Conservation (phyloP, 495 filamentous ascomycete species). For the Mytilinidion resinicola region DNA sequence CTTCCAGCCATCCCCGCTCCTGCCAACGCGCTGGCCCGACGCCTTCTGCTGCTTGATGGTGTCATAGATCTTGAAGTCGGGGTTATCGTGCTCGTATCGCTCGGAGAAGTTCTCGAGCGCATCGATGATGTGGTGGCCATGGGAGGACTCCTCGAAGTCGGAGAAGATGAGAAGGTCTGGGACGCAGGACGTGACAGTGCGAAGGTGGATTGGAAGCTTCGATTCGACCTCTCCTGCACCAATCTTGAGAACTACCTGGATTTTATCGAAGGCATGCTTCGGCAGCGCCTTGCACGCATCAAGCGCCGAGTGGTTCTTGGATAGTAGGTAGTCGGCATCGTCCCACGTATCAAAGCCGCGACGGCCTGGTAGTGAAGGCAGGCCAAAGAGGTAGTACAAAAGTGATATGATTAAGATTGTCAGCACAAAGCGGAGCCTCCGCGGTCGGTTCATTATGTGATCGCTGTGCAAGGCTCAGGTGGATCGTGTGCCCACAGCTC, state of each 20-base stretch:
- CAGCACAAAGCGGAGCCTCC: not conserved
- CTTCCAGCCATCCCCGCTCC: constrained; percentile 47
- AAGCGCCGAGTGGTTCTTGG: too few relatives aligned
- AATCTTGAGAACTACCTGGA: constrained; percentile 48
- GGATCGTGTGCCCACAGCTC: too few relatives aligned
- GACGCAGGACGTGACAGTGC: constrained; percentile 46
- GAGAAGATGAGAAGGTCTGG: constrained; percentile 53
- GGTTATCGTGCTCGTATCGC: constrained; percentile 18
- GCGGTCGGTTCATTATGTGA: not conserved
- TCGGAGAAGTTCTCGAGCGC: constrained; percentile 43
- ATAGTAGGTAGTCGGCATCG: not conserved
- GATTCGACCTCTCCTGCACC: constrained; percentile 50
- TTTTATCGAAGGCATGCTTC: not conserved
- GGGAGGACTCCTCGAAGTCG: constrained; percentile 48
- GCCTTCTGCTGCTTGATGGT: constrained; percentile 41
- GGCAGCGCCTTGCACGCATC: too few relatives aligned
- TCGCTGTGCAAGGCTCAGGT: too few relatives aligned
- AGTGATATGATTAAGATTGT: too few relatives aligned
- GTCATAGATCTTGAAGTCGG: constrained; percentile 52
- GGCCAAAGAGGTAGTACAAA: not conserved
- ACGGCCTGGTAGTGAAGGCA: not conserved
- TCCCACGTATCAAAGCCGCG: not conserved
- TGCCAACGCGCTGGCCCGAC: constrained; percentile 34
- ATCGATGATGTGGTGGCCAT: constrained; percentile 46
- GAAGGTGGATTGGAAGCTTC: constrained; percentile 50